Evolutionary conservation across 768 basidiomycete genomes (phyloP), one percentile per base, ranked within the genome.

Genomic region (Amanita exitialis): DNA sequence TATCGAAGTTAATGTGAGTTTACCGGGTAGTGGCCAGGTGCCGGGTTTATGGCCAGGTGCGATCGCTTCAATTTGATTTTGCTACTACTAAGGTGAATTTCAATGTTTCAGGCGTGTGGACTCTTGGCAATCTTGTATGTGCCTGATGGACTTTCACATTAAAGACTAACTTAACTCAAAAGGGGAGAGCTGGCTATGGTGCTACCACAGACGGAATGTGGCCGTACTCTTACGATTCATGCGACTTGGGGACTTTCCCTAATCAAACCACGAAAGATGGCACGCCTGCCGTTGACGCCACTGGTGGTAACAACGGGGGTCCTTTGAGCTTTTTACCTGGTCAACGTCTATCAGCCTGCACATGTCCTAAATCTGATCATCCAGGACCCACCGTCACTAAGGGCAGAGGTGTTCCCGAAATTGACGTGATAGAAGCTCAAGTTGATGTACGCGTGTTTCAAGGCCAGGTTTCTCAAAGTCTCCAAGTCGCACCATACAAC

Each of bases 361-460:
- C 92, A 2, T 98, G 94, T 62, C 67, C 84, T 0, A 82, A 80
- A 10, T 78, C 79, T 25, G 89, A 90, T 57, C 94, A 98, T 62
- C 94, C 94, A 2, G 94, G 94, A 9, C 94, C 94, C 3, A 73
- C 59, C 53, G 72, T 74, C 49, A 73, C 65, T 25, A 69, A 68
- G 13, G 90, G 90, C 15, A 80, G 94, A 47, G 81, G 81, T 28
- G 89, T 85, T 1, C 94, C 95, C 1, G 95, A 98, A 70, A 91
- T 97, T 58, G 94, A 97, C 65, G 75, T 98, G 53, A 62, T 95
- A 52, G 94, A 98, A 70, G 82, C 90, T 0, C 86, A 92, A 63
- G 76, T 85, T 51, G 66, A 91, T 58, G 58, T 73, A 2, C 54
- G 47, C 50, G 53, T 66, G 3, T 74, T 77, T 58, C 59, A 68